phyloP scores from a whole-genome alignment of 495 filamentous ascomycete genomes.

The Recurvomyces mirabilis region DNA sequence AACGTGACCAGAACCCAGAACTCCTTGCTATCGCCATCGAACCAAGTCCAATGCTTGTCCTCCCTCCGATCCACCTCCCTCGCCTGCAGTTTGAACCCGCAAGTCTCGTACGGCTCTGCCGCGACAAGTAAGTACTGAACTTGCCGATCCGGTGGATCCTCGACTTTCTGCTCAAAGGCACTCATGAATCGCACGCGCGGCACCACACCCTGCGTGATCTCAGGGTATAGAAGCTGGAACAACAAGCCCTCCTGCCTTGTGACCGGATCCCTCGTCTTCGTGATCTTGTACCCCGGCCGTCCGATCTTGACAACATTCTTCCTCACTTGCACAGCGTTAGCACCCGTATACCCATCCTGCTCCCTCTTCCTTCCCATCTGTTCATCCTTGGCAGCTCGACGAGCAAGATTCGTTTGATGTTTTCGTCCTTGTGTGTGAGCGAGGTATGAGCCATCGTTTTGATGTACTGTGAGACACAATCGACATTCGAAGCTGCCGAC shows the following conservation, averaged over 20 bases:
- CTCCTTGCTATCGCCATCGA: conserved; percentile 92
- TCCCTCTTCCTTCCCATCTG: conserved; percentile 62
- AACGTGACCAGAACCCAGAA: conserved; percentile 99
- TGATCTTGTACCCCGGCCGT: conserved; percentile 94
- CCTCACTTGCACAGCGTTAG: conserved; percentile 61
- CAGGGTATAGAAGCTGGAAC: conserved; percentile 92
- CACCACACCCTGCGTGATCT: conserved; percentile 63
- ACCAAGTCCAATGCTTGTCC: conserved; percentile 84
- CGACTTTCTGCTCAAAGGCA: conserved; percentile 89
- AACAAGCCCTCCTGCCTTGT: conserved; percentile 81
- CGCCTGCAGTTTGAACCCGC: conserved; percentile 91
- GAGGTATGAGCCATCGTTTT: conserved; percentile 98
- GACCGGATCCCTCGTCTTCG: conserved; percentile 81
- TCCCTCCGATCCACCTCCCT: conserved; percentile 84
- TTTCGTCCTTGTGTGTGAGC: conserved; percentile 98
- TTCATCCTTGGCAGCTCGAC: conserved; percentile 84
- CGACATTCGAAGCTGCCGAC: conserved; percentile 97
- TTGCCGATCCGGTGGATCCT: conserved; percentile 85
- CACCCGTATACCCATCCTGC: conserved; percentile 46
- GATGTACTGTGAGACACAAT: conserved; percentile 96
- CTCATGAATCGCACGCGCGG: conserved; percentile 94
- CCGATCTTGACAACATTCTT: conserved; percentile 96
- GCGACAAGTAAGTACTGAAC: conserved; percentile 94
- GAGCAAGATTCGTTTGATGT: conserved; percentile 98
- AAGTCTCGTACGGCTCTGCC: conserved; percentile 96